phyloP scores from a whole-genome alignment of 2,329 filamentous ascomycete genomes.

The Alternaria conjuncta region DNA sequence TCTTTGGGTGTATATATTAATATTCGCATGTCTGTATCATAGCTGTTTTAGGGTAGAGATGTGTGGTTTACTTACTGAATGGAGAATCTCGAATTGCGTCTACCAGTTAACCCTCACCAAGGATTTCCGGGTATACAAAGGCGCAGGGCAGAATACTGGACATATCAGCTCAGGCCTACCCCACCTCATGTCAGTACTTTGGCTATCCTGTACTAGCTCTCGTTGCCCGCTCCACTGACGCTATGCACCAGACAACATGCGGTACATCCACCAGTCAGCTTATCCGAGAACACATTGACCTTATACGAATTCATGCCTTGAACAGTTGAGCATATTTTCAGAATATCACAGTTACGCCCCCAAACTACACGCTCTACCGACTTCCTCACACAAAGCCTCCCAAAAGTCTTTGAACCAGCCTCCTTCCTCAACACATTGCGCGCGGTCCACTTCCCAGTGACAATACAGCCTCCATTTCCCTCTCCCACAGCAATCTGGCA shows the following conservation, averaged over 20 bases:
- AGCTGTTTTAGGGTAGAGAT: neutral
- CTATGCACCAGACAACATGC: neutral
- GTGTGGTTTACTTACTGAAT: neutral
- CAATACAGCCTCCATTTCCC: conserved; percentile 1
- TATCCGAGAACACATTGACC: neutral
- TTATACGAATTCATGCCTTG: no score
- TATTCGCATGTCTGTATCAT: neutral
- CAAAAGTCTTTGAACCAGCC: neutral
- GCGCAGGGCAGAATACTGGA: neutral
- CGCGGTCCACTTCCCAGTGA: neutral
- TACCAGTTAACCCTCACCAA: neutral
- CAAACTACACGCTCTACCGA: neutral
- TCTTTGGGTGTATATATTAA: neutral
- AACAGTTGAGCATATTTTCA: neutral
- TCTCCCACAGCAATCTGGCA: conserved; percentile 17
- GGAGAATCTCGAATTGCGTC: no score
- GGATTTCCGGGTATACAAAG: neutral
- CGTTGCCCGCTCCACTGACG: neutral
- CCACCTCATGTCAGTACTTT: neutral
- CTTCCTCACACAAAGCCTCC: neutral
- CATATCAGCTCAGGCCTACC: neutral
- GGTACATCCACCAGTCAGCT: neutral
- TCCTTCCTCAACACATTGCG: neutral
- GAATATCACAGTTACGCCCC: neutral
- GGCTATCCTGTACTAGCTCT: neutral